These are phyloP conservation scores for Tolypocladium ovalisporum DNA, from an alignment of 2,329 filamentous ascomycete genomes.

Conservation along the genomic window DNA sequence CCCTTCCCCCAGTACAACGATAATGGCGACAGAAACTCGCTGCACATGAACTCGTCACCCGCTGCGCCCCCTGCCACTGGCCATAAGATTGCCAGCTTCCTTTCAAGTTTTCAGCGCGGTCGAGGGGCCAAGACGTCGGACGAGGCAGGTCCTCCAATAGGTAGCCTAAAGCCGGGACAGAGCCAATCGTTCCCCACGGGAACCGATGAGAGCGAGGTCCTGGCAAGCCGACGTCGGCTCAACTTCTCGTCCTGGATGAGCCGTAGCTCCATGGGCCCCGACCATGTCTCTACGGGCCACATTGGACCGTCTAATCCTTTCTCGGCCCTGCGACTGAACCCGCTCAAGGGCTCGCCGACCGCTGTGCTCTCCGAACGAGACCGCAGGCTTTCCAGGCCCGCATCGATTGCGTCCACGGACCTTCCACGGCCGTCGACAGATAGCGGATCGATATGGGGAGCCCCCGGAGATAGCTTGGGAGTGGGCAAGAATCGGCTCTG, in stretches of 20 bases:
- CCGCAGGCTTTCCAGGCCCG: slow-evolving; percentile 50
- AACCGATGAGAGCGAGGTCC: slow-evolving; percentile 42
- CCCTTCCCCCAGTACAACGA: slow-evolving; percentile 41
- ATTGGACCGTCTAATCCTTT: slow-evolving; percentile 24
- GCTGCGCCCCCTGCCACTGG: slow-evolving; percentile 17
- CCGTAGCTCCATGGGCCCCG: slow-evolving; percentile 38
- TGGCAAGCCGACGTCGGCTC: slow-evolving; percentile 42
- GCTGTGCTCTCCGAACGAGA: slow-evolving; percentile 43
- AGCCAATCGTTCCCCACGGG: slow-evolving; percentile 67
- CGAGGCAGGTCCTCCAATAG: slow-evolving; percentile 47
- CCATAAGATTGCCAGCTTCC: slow-evolving; percentile 34
- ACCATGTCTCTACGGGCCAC: slow-evolving; percentile 17
- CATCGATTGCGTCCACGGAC: slow-evolving; percentile 58
- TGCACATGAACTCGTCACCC: slow-evolving; percentile 29
- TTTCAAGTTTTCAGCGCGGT: slow-evolving; percentile 52
- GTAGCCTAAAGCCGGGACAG: slow-evolving; percentile 58
- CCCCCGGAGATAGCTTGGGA: slow-evolving; percentile 31
- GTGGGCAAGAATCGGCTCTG: slow-evolving; percentile 51
- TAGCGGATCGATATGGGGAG: slow-evolving; percentile 64
- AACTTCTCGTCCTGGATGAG: slow-evolving; percentile 51
- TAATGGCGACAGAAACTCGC: slow-evolving; percentile 30
- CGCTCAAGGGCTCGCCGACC: slow-evolving; percentile 38
- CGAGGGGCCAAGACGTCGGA: slow-evolving; percentile 47
- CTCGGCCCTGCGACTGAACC: slow-evolving; percentile 31
- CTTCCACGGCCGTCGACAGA: slow-evolving; percentile 71